A percentile compares a stretch with the other conserved stretches of the same genome.
These are phyloP conservation scores for Lentinus tigrinus DNA, from an alignment of 768 basidiomycete genomes.

Conservation along the genomic window DNA sequence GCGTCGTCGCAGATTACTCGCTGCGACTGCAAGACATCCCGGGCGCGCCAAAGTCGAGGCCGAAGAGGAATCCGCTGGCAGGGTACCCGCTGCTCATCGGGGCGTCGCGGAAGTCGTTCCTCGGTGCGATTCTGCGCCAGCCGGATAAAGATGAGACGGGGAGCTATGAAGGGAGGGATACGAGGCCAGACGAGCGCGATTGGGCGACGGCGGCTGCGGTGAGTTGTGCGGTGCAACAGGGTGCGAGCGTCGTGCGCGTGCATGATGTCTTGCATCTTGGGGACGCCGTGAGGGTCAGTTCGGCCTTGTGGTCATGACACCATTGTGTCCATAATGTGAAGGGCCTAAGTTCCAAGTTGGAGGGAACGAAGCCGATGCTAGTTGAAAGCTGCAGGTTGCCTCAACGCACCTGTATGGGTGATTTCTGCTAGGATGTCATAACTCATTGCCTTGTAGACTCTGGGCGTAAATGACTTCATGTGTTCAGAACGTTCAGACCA, in stretches of 20 bases:
- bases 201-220: conserved; percentile 82
- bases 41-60: neutral
- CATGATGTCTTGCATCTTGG: conserved; percentile 75
- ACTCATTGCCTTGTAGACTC: no score
- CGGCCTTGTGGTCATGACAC: conserved; percentile 18
- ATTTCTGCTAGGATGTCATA: no score
- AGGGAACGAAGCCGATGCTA: no score
- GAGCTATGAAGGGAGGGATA: conserved; percentile 46
- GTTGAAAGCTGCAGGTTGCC: no score
- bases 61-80: conserved; percentile 45
- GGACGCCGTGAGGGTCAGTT: conserved; percentile 68
- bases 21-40: conserved; percentile 7
- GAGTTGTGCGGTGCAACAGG: conserved; percentile 72
- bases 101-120: conserved; percentile 80
- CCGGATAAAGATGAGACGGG: conserved; percentile 32
- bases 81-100: conserved; percentile 75
- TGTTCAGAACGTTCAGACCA: no score
- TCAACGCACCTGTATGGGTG: no score
- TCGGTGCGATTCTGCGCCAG: conserved; percentile 62
- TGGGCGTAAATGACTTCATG: no score
- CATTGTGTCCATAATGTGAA: no score
- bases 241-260: conserved; percentile 71
- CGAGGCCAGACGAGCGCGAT: conserved; percentile 61
- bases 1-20: conserved; percentile 42
- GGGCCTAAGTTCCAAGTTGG: no score